Conservation (phyloP, 495 filamentous ascomycete genomes). For the Pseudevernia furfuracea region DNA sequence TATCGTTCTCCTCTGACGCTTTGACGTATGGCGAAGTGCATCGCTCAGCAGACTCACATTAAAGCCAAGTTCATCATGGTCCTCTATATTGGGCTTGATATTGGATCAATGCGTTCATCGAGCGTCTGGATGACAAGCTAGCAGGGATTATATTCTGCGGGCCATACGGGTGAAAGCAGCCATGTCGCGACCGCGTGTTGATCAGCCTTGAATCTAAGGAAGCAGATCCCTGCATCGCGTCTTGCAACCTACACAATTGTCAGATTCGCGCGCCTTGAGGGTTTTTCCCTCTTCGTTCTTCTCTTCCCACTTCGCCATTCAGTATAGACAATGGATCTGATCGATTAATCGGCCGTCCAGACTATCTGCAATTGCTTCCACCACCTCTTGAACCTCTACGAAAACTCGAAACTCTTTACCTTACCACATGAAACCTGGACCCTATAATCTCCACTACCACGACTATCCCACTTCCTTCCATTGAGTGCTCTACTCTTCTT, state of each 20-base stretch:
- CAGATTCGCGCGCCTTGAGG: conserved; percentile 3
- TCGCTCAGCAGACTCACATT: not conserved
- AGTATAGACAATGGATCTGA: not conserved
- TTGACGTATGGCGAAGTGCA: not conserved
- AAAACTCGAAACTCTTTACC: not conserved
- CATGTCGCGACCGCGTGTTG: conserved; percentile 4
- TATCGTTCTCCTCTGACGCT: not conserved
- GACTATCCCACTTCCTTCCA: not conserved
- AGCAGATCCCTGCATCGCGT: conserved; percentile 4
- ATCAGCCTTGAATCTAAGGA: not conserved
- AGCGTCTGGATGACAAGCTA: not conserved
- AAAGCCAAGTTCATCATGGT: not conserved
- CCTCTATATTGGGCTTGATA: not conserved
- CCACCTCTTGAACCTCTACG: not conserved
- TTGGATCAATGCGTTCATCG: not conserved
- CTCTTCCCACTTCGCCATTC: not conserved
- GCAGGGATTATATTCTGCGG: not conserved
- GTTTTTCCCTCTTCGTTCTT: not conserved
- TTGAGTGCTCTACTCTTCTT: not conserved
- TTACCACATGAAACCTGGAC: not conserved
- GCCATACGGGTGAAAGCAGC: conserved; percentile 5
- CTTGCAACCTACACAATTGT: not conserved
- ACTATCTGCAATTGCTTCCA: not conserved
- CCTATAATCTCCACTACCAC: not conserved
- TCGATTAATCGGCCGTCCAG: not conserved